Conservation (phyloP, 1,284 basidiomycete genomes). For the Thelephora terrestris region DNA sequence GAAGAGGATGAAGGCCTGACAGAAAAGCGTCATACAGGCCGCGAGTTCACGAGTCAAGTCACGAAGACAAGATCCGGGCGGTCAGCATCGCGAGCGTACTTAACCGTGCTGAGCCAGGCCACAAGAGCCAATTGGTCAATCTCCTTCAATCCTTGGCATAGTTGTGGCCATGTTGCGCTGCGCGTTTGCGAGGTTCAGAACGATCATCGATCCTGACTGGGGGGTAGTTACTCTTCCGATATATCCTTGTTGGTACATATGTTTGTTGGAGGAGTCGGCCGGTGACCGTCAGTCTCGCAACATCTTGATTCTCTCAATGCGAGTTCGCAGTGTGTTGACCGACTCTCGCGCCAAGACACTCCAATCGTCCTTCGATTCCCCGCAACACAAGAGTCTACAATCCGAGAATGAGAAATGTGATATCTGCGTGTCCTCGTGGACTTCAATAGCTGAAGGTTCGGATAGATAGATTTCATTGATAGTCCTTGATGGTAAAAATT, state of each 20-base stretch:
- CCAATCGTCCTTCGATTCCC: too few species aligned
- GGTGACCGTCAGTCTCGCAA: too few species aligned
- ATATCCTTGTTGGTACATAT: conserved; percentile 88
- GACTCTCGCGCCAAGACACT: too few species aligned
- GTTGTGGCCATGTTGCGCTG: conserved; percentile 92
- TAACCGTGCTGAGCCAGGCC: conserved; percentile 87
- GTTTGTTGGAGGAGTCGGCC: too few species aligned
- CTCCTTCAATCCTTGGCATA: conserved; percentile 82
- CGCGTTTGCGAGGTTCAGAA: background rate
- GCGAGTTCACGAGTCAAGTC: conserved; percentile 76
- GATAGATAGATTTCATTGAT: too few species aligned
- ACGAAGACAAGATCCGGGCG: conserved; percentile 75
- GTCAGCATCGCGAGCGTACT: conserved; percentile 87
- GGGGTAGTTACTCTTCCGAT: conserved; percentile 93
- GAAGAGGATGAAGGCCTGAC: conserved; percentile 71
- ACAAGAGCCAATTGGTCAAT: conserved; percentile 94
- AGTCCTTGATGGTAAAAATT: too few species aligned
- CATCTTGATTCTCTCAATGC: too few species aligned
- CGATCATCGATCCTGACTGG: conserved; percentile 26
- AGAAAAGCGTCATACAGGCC: conserved; percentile 91
- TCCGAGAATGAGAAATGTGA: too few species aligned
- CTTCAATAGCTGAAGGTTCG: too few species aligned
- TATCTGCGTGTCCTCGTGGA: too few species aligned
- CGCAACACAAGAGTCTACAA: too few species aligned
- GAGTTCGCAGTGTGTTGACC: too few species aligned